Evolutionary conservation across 2,329 filamentous ascomycete genomes (phyloP), one percentile per base, ranked within the genome.

Genomic region (Cytospora leucostoma): DNA sequence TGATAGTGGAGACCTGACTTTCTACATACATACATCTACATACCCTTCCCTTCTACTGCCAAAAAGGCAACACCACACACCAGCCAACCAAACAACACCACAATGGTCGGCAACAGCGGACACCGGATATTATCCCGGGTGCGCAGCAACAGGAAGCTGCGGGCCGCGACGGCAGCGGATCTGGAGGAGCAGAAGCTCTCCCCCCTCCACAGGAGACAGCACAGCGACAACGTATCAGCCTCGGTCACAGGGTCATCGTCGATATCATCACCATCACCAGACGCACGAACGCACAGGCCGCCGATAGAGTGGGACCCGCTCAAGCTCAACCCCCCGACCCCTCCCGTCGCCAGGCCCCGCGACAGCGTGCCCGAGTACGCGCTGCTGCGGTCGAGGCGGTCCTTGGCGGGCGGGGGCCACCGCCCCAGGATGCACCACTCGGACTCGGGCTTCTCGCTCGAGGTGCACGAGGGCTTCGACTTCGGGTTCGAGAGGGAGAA

Each of bases 401-500:
- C 62, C 17, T 65, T 34, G 19, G 63, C 56, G 38, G 63, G 59
- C 27, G 56, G 58, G 53, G 35, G 27, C 8, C 19, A 40, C 27
- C 56, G 63, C 33, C 56, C 59, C 4, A 56, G 61, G 7, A 63
- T 62, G 33, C 60, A 65, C 37, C 66, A 67, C 47, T 64, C 64
- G 34, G 65, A 65, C 49, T 66, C 65, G 13, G 62, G 66, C 53
- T 64, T 67, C 55, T 63, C 65, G 37, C 68, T 70, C 13, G 65
- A 72, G 27, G 72, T 72, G 61, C 70, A 74, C 59, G 70, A 67
- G 50, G 72, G 72, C 52, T 75, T 76, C 59, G 72, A 75, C 67
- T 76, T 75, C 59, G 72, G 73, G 56, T 74, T 74, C 60, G 61
- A 65, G 44, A 61, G 55, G 62, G 55, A 58, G 34, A 44, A 56